These are phyloP conservation scores for Polytrichum formosum DNA, from an alignment of 225 moss, liverwort and hornwort genomes.

Conservation along the genomic window DNA sequence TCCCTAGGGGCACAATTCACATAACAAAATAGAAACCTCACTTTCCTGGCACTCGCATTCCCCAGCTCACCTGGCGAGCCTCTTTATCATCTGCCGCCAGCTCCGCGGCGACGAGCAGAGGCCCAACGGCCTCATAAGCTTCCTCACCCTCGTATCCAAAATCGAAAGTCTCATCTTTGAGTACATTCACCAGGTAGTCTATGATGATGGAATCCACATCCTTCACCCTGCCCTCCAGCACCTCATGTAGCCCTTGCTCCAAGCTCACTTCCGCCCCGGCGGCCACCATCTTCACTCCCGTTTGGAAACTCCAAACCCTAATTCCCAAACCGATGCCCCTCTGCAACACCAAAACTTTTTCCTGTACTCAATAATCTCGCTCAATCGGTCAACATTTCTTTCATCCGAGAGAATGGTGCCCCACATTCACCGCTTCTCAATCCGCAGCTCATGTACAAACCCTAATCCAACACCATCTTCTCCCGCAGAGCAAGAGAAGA, in stretches of 20 bases:
- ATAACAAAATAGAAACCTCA: not conserved
- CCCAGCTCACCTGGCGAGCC: conserved; percentile 58
- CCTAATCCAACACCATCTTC: too few relatives aligned
- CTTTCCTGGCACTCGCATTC: conserved; percentile 50
- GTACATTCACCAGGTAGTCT: conserved; percentile 83
- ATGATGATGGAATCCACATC: conserved; percentile 86
- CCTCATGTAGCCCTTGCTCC: conserved; percentile 72
- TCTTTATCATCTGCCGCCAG: conserved; percentile 73
- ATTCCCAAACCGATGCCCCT: not conserved
- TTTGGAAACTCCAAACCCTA: not conserved
- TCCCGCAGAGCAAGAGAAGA: too few relatives aligned
- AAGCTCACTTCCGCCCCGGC: conserved; percentile 68
- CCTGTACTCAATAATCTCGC: too few relatives aligned
- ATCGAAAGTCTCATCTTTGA: conserved; percentile 96
- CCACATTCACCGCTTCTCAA: too few relatives aligned
- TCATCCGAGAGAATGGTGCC: too few relatives aligned
- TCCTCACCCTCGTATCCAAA: conserved; percentile 91
- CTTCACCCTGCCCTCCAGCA: conserved; percentile 68
- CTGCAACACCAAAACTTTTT: too few relatives aligned
- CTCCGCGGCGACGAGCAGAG: conserved; percentile 76
- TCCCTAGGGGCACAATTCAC: too few relatives aligned
- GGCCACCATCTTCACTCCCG: conserved; percentile 54
- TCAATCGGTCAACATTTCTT: too few relatives aligned
- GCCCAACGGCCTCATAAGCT: conserved; percentile 87
- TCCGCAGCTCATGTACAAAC: too few relatives aligned